Evolutionary conservation across 257 asterid species (phyloP).

Genomic region (Nicotiana noctiflora): DNA sequence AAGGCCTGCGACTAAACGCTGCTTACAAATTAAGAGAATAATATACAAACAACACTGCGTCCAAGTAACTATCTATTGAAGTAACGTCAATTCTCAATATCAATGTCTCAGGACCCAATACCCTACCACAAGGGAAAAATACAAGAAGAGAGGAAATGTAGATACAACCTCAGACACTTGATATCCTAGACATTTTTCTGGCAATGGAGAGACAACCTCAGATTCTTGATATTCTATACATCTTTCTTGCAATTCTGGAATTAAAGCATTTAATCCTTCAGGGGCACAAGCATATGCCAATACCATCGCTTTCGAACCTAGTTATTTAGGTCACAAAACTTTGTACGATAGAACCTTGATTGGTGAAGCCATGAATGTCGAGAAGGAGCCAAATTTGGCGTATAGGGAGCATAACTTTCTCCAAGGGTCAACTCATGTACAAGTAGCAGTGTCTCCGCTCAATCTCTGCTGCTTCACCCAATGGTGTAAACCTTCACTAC

Average conservation of each 20-base stretch:
- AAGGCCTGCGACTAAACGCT: too few species aligned
- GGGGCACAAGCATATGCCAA: not conserved
- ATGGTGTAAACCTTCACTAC: conserved; percentile 67
- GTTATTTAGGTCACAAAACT: not conserved
- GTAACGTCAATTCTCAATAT: not conserved
- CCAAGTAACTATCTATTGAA: not conserved
- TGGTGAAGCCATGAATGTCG: not conserved
- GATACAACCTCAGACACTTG: not conserved
- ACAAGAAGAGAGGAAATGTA: not conserved
- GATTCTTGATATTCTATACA: not conserved
- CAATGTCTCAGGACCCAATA: not conserved
- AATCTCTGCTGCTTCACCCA: conserved; percentile 16
- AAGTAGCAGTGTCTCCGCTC: not conserved
- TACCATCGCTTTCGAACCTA: not conserved
- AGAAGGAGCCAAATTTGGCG: not conserved
- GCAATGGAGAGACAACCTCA: not conserved
- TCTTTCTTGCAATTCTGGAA: not conserved
- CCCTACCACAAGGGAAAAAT: not conserved
- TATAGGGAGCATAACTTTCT: not conserved
- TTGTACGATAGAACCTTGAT: not conserved
- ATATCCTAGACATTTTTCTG: not conserved
- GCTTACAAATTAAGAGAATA: not conserved
- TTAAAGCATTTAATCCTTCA: not conserved
- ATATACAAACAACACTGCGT: not conserved
- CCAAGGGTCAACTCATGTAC: not conserved